Evolutionary conservation across 129 eudicot species (phyloP), one percentile per base, ranked within the genome.

Genomic region (Tagetes erecta): DNA sequence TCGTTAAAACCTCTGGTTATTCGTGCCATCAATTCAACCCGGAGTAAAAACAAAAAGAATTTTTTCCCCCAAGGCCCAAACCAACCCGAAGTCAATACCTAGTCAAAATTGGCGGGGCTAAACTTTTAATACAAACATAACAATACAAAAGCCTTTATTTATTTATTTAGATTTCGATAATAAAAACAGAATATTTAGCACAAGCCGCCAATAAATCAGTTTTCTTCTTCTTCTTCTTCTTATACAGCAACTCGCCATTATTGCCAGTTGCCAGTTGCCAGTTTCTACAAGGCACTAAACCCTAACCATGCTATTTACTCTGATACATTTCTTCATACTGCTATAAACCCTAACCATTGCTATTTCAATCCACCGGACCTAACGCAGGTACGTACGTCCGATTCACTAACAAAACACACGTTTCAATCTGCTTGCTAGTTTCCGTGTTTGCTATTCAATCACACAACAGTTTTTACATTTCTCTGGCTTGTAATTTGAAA

Each of bases 241-340:
- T 20, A 20, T 20, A 8, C 39, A 5, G 35, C 30, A 4, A 12
- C 31, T 72, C 76, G 40, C 39, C 72, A 49, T 49, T 63, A 45
- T 39, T 63, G 42, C 70, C 78, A 74, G 59, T 65, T 74, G 56
- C 78, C 45, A 74, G 27, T 20, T 20, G 27, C 27, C 27, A 20
- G 27, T 20, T 20, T 20, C 27, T 20, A 20, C 27, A 20, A 20
- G 27, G 27, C 27, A 20, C 27, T 20, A 20, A 20, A 20, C 27
- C 27, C 46, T 34, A 47, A 62, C 50, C 46, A 36, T 51, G 46
- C 56, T 74, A 62, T 68, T 33, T 46, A 64, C 72, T 50, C 33
- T 60, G 1, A 30, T 37, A 70, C 49, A 37, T 52, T n/a, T 40
- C 27, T 63, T 37, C 68, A 31, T 58, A 14, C 57, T 55, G 40